These are phyloP conservation scores for Penicillium sp. DNA, from an alignment of 2,329 filamentous ascomycete species.

Conservation along the genomic window DNA sequence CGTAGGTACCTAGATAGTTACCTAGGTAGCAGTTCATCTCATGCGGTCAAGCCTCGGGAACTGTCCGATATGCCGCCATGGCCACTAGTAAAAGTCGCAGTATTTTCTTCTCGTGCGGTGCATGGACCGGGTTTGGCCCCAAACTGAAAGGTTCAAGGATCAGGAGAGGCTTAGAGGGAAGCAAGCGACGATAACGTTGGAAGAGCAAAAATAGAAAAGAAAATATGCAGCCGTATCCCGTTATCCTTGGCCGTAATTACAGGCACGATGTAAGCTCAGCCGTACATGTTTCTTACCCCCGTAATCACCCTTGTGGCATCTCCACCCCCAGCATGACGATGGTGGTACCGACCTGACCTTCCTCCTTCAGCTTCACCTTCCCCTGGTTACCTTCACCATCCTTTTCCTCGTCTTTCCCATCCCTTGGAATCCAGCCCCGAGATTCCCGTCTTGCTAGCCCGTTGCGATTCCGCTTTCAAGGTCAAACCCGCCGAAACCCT, in stretches of 20 bases:
- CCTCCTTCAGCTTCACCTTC: constrained; percentile 1
- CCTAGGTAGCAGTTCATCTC: neutral
- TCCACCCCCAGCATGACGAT: constrained; percentile 35
- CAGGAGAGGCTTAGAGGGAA: neutral
- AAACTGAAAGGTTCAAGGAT: neutral
- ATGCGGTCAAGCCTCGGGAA: neutral
- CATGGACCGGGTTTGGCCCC: neutral
- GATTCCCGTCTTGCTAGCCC: neutral
- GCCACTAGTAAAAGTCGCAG: neutral
- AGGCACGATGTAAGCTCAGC: constrained; percentile 13
- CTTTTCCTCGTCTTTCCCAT: neutral
- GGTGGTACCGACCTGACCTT: constrained; percentile 17
- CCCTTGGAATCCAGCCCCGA: neutral
- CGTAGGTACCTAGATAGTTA: too few relatives aligned
- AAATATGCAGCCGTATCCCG: neutral
- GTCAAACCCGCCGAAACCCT: neutral
- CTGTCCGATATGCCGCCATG: neutral
- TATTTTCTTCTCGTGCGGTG: neutral
- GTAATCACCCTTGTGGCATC: constrained; percentile 24
- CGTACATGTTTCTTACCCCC: constrained; percentile 21
- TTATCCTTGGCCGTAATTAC: constrained; percentile 9
- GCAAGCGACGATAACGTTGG: neutral
- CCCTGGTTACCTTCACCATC: constrained; percentile 3
- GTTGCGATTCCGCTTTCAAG: neutral
- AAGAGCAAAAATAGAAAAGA: too few relatives aligned